A percentile compares a stretch with the other conserved stretches of the same genome.
These are phyloP conservation scores for Carpinus fangiana DNA, from an alignment of 306 rosid genomes.

Conservation along the genomic window DNA sequence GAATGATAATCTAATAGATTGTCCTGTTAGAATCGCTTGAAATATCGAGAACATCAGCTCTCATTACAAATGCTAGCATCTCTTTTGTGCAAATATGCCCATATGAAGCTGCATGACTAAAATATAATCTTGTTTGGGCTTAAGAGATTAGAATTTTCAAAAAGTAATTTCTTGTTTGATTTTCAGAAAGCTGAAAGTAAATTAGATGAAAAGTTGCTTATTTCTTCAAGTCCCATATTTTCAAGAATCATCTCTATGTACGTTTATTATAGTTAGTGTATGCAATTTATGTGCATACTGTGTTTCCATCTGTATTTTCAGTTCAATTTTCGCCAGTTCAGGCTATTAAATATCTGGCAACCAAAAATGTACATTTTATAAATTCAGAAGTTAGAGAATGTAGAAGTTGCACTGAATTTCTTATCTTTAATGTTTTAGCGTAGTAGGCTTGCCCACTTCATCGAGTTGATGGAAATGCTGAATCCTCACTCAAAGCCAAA, in stretches of 20 bases:
- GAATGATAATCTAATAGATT: not conserved
- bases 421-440: slow-evolving; percentile 55
- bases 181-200: not conserved
- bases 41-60: not conserved
- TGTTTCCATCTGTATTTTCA: slow-evolving; percentile 15
- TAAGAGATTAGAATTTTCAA: no score
- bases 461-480: slow-evolving; percentile 93
- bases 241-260: not conserved
- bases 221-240: not conserved
- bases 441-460: slow-evolving; percentile 79
- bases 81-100: not conserved
- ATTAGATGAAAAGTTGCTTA: not conserved
- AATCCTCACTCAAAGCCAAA: slow-evolving; percentile 88
- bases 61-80: not conserved
- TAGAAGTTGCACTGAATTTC: slow-evolving; percentile 20
- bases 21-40: not conserved
- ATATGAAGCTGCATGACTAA: not conserved
- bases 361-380: not conserved
- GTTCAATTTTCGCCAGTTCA: slow-evolving; percentile 2
- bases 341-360: slow-evolving; percentile 3
- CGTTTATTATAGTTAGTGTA: not conserved
- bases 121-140: not conserved
- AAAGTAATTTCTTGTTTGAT: not conserved
- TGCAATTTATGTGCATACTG: not conserved
- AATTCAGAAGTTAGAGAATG: slow-evolving; percentile 4